phyloP scores from a whole-genome alignment of 768 basidiomycete species.

The Trametes maxima region DNA sequence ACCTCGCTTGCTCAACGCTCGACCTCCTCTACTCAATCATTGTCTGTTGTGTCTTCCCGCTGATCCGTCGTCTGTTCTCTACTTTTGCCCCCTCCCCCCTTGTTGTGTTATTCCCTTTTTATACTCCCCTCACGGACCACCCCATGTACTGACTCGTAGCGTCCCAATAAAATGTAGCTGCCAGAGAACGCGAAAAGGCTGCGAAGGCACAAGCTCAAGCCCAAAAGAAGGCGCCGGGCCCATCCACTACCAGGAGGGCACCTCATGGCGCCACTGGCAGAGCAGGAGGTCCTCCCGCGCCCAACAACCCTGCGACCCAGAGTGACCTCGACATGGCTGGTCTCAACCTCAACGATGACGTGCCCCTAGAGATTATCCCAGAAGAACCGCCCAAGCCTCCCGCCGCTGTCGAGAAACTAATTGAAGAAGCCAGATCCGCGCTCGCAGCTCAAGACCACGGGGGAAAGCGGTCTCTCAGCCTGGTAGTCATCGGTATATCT shows the following conservation, averaged over 20 bases:
- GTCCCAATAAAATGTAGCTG: slow-evolving; percentile 52
- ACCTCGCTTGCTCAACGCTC: slow-evolving; percentile 55
- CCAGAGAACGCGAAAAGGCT: slow-evolving; percentile 79
- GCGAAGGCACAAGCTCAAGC: slow-evolving; percentile 53
- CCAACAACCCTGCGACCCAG: slow-evolving; percentile 44
- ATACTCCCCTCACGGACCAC: slow-evolving; percentile 34
- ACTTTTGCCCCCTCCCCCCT: slow-evolving; percentile 28
- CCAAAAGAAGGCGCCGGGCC: slow-evolving; percentile 36
- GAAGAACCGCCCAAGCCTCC: slow-evolving; percentile 64
- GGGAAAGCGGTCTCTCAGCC: slow-evolving; percentile 71
- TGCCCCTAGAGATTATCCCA: slow-evolving; percentile 24
- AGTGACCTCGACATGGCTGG: slow-evolving; percentile 73
- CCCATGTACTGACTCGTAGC: slow-evolving; percentile 38
- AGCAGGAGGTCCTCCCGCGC: slow-evolving; percentile 46
- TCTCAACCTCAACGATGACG: slow-evolving; percentile 63
- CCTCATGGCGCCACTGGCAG: slow-evolving; percentile 30
- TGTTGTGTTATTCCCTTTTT: slow-evolving; percentile 37
- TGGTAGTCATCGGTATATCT: slow-evolving; percentile 85
- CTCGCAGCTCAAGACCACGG: slow-evolving; percentile 50
- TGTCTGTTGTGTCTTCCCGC: slow-evolving; percentile 35
- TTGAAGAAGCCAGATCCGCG: slow-evolving; percentile 72
- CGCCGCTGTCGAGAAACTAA: slow-evolving; percentile 73
- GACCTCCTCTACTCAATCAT: slow-evolving; percentile 37
- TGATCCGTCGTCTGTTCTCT: slow-evolving; percentile 29
- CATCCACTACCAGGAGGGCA: slow-evolving; percentile 38